Conservation (phyloP, 768 basidiomycete genomes). For the Tylopilus felleus region DNA sequence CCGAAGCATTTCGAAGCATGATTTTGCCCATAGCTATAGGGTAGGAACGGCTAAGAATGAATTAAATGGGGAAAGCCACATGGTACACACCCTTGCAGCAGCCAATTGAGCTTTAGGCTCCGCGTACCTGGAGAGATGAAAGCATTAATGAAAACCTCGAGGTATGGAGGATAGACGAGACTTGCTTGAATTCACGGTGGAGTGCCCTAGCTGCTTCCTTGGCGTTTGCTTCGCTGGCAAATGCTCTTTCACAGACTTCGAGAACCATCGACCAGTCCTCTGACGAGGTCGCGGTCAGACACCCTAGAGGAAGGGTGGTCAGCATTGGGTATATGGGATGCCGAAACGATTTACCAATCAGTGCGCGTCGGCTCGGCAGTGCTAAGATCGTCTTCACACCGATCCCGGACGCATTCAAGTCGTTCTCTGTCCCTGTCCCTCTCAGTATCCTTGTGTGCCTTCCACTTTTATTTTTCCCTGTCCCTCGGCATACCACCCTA, state of each 20-base stretch:
- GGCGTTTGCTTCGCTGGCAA: slow-evolving; percentile 63
- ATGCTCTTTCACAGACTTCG: slow-evolving; percentile 84
- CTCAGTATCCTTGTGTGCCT: slow-evolving; percentile 33
- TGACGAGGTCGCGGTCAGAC: slow-evolving; percentile 70
- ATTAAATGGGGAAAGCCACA: neutral
- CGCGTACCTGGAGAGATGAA: slow-evolving; percentile 50
- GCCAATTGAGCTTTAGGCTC: slow-evolving; percentile 73
- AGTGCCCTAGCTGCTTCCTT: slow-evolving; percentile 84
- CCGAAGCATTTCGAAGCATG: slow-evolving; percentile 79
- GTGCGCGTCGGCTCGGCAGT: slow-evolving; percentile 58
- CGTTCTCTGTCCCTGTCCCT: slow-evolving; percentile 32
- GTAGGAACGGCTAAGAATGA: slow-evolving; percentile 1
- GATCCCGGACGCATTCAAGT: slow-evolving; percentile 30
- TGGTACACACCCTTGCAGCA: slow-evolving; percentile 60
- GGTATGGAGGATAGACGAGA: slow-evolving; percentile 1
- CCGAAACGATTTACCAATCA: slow-evolving; percentile 54
- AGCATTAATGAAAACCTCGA: slow-evolving; percentile 1
- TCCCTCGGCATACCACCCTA: slow-evolving; percentile 44
- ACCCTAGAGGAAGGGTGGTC: slow-evolving; percentile 42
- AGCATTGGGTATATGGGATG: neutral
- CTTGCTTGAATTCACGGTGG: slow-evolving; percentile 81
- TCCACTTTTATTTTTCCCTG: slow-evolving; percentile 34
- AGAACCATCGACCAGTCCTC: slow-evolving; percentile 82
- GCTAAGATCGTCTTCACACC: slow-evolving; percentile 42
- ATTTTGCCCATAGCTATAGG: slow-evolving; percentile 86